Conservation (phyloP, 306 rosid genomes). For the Hylodesmum podocarpum region DNA sequence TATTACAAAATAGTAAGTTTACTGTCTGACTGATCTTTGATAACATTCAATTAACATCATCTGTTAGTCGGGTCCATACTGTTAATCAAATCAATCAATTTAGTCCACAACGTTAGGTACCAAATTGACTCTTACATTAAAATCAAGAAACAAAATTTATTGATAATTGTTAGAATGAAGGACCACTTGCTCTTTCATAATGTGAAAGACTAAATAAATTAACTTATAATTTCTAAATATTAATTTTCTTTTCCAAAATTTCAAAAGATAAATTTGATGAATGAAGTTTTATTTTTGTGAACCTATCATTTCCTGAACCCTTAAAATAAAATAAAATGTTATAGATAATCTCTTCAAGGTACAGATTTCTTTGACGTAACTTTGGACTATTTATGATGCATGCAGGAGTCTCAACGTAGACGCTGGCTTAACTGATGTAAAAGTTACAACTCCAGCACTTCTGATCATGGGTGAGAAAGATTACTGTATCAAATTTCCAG, state of each 20-base stretch:
- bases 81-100: not conserved
- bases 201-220: not conserved
- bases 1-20: not conserved
- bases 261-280: not conserved
- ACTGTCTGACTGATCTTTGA: not conserved
- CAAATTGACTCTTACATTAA: not conserved
- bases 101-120: not conserved
- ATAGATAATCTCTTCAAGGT: not conserved
- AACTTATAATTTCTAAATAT: not conserved
- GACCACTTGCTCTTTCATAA: not conserved
- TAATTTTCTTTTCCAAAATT: not conserved
- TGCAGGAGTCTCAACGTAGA: constrained; percentile 43
- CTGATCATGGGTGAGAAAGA: constrained; percentile 58
- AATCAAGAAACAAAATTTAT: not conserved
- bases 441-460: constrained; percentile 36
- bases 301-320: not conserved
- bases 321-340: not conserved
- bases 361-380: not conserved
- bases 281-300: not conserved
- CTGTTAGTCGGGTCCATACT: not conserved
- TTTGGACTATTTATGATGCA: not conserved
- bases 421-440: constrained; percentile 37
- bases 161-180: not conserved
- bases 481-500: constrained; percentile 46
- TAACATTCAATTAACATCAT: not conserved